Conservation (phyloP, 2,329 filamentous ascomycete species). For the Pezicula radicicola region DNA sequence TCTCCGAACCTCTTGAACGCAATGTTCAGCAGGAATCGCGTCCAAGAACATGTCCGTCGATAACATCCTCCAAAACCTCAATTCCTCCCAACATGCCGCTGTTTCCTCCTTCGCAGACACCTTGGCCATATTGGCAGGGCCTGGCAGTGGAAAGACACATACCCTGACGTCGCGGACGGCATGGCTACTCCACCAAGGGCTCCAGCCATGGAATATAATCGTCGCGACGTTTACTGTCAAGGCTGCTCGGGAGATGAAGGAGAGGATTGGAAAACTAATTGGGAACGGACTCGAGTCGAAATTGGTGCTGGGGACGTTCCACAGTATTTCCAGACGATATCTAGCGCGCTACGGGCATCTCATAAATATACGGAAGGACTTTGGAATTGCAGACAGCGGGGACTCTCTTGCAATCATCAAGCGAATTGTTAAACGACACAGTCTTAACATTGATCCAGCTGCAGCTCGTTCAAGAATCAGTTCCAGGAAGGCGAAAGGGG, state of each 20-base stretch:
- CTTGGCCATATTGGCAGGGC: constrained; percentile 64
- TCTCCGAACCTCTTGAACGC: no score
- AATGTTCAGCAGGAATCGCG: no score
- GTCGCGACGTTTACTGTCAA: constrained; percentile 98
- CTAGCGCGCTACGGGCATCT: constrained; percentile 78
- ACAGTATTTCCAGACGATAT: constrained; percentile 87
- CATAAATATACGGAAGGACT: constrained; percentile 79
- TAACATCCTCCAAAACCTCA: constrained; percentile 55
- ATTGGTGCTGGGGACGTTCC: constrained; percentile 88
- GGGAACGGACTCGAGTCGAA: constrained; percentile 72
- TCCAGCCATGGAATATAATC: constrained; percentile 82
- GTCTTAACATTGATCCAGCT: constrained; percentile 65
- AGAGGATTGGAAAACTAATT: constrained; percentile 78
- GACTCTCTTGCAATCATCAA: constrained; percentile 79
- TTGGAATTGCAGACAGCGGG: constrained; percentile 83
- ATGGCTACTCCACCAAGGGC: constrained; percentile 74
- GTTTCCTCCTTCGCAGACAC: constrained; percentile 57
- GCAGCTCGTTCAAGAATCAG: constrained; percentile 74
- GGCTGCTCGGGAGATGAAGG: constrained; percentile 89
- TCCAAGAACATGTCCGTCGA: constrained; percentile 21
- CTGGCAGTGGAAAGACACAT: constrained; percentile 85
- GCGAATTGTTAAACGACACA: constrained; percentile 75
- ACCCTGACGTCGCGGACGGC: constrained; percentile 91
- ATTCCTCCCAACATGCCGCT: constrained; percentile 60
- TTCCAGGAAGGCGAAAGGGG: constrained; percentile 58